phyloP scores from a whole-genome alignment of 2,329 filamentous ascomycete genomes.

The Alternaria sp. region DNA sequence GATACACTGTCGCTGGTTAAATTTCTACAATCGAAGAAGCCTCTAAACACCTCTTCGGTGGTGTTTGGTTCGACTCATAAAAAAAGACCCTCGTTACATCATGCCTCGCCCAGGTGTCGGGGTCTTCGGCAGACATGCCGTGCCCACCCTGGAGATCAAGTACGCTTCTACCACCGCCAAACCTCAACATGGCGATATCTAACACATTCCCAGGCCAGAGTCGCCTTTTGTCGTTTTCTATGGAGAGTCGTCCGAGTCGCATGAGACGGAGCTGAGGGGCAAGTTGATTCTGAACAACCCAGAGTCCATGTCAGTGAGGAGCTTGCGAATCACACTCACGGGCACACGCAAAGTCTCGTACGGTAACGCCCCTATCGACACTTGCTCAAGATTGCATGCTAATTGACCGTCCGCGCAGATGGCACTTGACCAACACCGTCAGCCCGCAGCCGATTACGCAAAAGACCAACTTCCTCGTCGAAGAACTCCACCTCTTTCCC shows the following conservation, averaged over 20 bases:
- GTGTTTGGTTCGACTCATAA: not conserved
- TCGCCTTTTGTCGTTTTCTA: constrained; percentile 59
- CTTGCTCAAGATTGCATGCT: constrained; percentile 12
- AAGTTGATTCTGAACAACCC: constrained; percentile 55
- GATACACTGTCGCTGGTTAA: not conserved
- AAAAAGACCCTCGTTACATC: constrained; percentile 12
- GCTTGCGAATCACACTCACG: constrained; percentile 55
- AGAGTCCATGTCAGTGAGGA: constrained; percentile 56
- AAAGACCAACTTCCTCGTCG: constrained; percentile 56
- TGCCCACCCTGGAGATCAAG: constrained; percentile 53
- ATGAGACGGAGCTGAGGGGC: constrained; percentile 54
- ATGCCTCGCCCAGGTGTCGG: constrained; percentile 45
- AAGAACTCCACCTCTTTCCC: constrained; percentile 54
- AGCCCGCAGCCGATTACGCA: constrained; percentile 53
- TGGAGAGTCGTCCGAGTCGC: constrained; percentile 55
- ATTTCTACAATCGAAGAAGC: not conserved
- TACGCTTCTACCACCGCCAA: constrained; percentile 29
- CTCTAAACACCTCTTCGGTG: not conserved
- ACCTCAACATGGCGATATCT: not conserved
- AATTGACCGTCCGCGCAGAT: constrained; percentile 30
- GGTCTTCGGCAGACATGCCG: constrained; percentile 45
- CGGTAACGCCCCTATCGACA: constrained; percentile 16
- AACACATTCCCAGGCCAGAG: constrained; percentile 46
- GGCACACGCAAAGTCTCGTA: constrained; percentile 58
- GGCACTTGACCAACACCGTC: constrained; percentile 47